A percentile compares a stretch with the other conserved stretches of the same genome.
Conservation (phyloP, 2,329 filamentous ascomycete species). For the Mariannaea elegans region DNA sequence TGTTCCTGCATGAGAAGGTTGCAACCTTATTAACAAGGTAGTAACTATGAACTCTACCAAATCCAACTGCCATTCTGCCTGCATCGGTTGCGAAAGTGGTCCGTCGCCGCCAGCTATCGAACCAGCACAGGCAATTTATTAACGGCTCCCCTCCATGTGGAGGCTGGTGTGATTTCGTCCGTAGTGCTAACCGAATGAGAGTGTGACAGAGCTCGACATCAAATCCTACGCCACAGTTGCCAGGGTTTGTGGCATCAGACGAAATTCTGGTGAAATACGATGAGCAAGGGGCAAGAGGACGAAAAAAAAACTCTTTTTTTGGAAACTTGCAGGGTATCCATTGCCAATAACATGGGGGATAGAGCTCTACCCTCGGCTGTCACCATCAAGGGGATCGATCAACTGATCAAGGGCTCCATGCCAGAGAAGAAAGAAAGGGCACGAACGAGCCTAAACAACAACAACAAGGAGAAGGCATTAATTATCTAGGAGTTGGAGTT, state of each 20-base stretch:
- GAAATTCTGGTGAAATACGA: not conserved
- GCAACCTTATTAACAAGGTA: not conserved
- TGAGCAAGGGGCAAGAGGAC: not conserved
- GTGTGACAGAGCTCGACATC: too few relatives aligned
- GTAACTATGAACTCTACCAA: not conserved
- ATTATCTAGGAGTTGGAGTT: not conserved
- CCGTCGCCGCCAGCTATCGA: too few relatives aligned
- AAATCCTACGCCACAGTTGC: not conserved
- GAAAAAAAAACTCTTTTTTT: slow-evolving; percentile 7
- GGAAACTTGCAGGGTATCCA: slow-evolving; percentile 1
- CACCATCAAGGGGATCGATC: not conserved
- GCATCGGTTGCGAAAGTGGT: too few relatives aligned
- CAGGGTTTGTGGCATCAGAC: not conserved
- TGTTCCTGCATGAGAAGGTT: slow-evolving; percentile 11
- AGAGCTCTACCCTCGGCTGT: not conserved
- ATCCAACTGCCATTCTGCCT: not conserved
- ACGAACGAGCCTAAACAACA: not conserved
- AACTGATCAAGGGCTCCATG: not conserved
- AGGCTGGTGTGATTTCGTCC: too few relatives aligned
- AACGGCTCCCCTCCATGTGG: too few relatives aligned
- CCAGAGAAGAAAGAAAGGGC: not conserved
- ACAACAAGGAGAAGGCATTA: not conserved
- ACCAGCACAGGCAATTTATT: too few relatives aligned
- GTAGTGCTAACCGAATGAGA: too few relatives aligned
- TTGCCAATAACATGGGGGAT: not conserved